Base-by-base conservation (phyloP, 2,329 filamentous ascomycete species). In the Trichoderma semiorbis region DNA sequence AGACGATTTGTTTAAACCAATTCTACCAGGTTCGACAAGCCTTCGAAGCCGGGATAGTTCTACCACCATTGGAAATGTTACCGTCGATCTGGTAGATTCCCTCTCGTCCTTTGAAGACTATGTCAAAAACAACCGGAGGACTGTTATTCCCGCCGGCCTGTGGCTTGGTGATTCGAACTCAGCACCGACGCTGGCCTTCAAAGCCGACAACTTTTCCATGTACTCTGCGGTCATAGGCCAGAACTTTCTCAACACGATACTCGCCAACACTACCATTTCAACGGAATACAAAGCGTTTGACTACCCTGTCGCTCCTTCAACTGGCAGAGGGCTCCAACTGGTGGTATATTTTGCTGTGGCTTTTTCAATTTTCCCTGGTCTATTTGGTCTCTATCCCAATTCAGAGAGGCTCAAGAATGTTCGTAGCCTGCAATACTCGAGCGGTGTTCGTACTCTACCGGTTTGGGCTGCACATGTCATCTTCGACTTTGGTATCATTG, bases 331-430 rank as follows among this genome's bases (percentile, higher is more conserved):
- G 0, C 82, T 97, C 36, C 92, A 96, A 78, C 84, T 95, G 12
- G 88, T 94, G 21, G 84, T 92, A 5, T 97, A 97, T 79, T 91
- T 95, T 75, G 89, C 91, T 14, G 85, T 97, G 11, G 92, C 90
- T 2, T 90, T 94, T 82, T 85, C 88, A n/a, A 89, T 91, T 1
- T 94, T 91, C 76, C 93, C 94, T 0, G 92, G 91, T 7, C 93
- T 97, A 82, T 95, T 97, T 77, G 89, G 92, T 0, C 83, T 97
- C 8, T 97, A 97, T 78, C 92, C 93, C 1, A 96, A 93, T 5
- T 82, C 92, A 11, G 94, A 97, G 80, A 86, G 93, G 21, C 83
- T 93, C 8, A 85, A 89, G 69, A 91, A 93, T 72, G 92, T 97
- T 47, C 88, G 94, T 65, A 91, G 92, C 8, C 83, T 97, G 34